Percentiles rank a stretch among this genome's conserved stretches.
Evolutionary conservation across 495 filamentous ascomycete species (phyloP).

Genomic region (Neurospora hispaniola): DNA sequence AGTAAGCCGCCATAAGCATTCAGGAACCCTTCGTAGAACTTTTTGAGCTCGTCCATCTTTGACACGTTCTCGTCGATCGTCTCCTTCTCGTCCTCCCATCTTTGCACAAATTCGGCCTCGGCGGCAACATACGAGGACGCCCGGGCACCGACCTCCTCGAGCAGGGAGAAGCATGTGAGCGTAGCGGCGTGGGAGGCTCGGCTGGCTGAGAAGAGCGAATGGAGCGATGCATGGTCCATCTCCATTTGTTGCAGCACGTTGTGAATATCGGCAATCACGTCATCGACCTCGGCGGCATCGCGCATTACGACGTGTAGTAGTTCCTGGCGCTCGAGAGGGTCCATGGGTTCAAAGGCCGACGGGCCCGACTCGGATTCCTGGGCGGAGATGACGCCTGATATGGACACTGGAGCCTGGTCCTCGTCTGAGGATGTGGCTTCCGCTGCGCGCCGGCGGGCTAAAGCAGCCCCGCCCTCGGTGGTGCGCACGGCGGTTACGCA

Average conservation of each 20-base stretch:
- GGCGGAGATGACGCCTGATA: constrained; percentile 46
- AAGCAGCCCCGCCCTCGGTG: constrained; percentile 81
- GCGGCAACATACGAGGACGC: constrained; percentile 59
- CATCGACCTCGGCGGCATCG: constrained; percentile 80
- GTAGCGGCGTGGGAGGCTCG: constrained; percentile 35
- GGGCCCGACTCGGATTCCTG: constrained; percentile 43
- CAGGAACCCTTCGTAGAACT: constrained; percentile 76
- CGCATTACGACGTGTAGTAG: constrained; percentile 74
- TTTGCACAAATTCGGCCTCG: constrained; percentile 55
- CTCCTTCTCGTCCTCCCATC: constrained; percentile 67
- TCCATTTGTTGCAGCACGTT: constrained; percentile 72
- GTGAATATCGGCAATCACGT: constrained; percentile 76
- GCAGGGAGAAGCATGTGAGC: constrained; percentile 48
- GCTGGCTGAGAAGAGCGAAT: constrained; percentile 23
- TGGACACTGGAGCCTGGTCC: constrained; percentile 48
- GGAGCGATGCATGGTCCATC: constrained; percentile 44
- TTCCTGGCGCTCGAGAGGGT: constrained; percentile 63
- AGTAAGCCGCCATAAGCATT: constrained; percentile 75
- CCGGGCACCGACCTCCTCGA: constrained; percentile 56
- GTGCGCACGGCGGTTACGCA: constrained; percentile 87
- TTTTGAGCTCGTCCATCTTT: constrained; percentile 61
- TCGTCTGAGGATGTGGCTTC: constrained; percentile 32
- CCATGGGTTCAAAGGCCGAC: constrained; percentile 54
- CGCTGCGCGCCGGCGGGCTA: constrained; percentile 45
- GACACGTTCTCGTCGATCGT: constrained; percentile 54